Evolutionary conservation across 73 alveolate genomes (phyloP).

Genomic region (Breviolum minutum): DNA sequence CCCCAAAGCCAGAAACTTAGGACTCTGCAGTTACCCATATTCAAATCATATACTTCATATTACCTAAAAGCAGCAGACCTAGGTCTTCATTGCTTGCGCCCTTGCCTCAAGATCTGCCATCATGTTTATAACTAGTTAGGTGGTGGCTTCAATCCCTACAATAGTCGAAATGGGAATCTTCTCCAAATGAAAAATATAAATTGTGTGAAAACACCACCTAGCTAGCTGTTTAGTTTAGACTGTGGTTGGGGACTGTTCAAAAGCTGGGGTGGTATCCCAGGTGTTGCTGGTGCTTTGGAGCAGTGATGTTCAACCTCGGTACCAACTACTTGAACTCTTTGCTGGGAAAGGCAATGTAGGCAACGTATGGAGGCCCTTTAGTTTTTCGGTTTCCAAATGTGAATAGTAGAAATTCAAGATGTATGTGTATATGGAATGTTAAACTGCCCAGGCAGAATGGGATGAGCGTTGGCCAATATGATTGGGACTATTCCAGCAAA

Average conservation of each 20-base stretch:
- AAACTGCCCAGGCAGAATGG: background rate
- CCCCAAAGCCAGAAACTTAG: background rate
- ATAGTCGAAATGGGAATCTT: too few relatives aligned
- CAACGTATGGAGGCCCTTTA: background rate
- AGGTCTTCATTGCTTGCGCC: slow-evolving; percentile 16
- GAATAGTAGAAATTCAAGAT: background rate
- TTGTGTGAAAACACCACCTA: too few relatives aligned
- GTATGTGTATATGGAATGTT: background rate
- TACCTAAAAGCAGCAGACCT: background rate
- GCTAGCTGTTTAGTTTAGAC: too few relatives aligned
- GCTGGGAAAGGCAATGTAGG: slow-evolving; percentile 1
- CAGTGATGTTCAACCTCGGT: background rate
- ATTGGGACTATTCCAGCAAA: background rate
- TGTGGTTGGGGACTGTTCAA: too few relatives aligned
- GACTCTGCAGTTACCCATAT: background rate
- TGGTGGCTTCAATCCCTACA: background rate
- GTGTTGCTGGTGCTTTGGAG: slow-evolving; percentile 2
- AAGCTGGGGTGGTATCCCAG: background rate
- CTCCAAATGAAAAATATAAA: background rate
- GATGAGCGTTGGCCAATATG: background rate
- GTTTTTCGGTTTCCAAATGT: background rate
- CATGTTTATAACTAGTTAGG: too few relatives aligned
- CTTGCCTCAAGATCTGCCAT: background rate
- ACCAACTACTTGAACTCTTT: background rate
- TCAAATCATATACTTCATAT: too few relatives aligned